phyloP scores from a whole-genome alignment of 192 early-diverging fungal species.

The Piromyces sp. region DNA sequence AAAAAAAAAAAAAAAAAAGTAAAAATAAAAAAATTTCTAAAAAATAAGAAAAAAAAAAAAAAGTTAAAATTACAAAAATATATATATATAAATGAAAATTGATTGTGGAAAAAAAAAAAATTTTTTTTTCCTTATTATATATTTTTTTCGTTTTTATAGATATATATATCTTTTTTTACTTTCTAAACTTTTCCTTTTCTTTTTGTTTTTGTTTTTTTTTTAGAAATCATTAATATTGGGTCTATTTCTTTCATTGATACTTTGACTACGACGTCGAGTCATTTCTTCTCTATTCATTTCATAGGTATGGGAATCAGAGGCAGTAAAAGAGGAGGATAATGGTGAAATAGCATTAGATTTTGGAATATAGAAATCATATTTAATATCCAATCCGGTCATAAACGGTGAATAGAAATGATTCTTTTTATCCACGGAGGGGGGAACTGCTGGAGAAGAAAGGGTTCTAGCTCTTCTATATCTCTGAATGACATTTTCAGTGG shows the following conservation, averaged over 20 bases:
- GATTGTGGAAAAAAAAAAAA: no score
- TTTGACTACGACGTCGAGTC: not conserved
- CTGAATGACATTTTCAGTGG: not conserved
- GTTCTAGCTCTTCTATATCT: not conserved
- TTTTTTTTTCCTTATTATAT: no score
- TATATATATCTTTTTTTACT: no score
- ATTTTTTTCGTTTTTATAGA: no score
- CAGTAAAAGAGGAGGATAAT: not conserved
- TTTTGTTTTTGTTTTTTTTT: not conserved
- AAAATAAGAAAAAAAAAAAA: not conserved
- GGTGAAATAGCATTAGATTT: not conserved
- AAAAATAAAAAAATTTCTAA: not conserved
- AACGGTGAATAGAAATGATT: not conserved
- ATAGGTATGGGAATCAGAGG: not conserved
- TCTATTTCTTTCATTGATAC: not conserved
- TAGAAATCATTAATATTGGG: not conserved
- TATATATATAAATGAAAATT: no score
- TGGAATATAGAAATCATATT: not conserved
- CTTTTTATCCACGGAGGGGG: not conserved
- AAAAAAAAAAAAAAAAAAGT: not conserved
- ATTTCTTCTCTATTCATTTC: not conserved
- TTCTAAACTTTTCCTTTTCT: not conserved
- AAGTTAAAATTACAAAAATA: no score
- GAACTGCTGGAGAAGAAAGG: not conserved
- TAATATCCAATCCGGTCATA: not conserved